phyloP scores from a whole-genome alignment of 495 filamentous ascomycete genomes.

The Annulohypoxylon stygium region DNA sequence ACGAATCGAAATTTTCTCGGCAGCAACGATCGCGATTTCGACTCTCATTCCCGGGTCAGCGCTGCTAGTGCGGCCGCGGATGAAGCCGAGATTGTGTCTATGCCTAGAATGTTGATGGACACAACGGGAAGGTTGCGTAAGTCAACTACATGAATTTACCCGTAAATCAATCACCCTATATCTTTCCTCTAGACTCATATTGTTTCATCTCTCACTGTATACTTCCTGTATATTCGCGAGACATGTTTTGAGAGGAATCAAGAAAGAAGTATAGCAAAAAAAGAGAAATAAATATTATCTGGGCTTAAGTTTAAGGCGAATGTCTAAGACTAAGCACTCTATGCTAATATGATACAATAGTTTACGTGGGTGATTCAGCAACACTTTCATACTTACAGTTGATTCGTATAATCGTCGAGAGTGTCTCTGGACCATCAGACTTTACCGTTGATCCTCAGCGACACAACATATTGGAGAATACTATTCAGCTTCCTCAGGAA shows the following conservation, averaged over 20 bases:
- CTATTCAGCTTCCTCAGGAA: slow-evolving; percentile 62
- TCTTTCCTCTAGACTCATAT: not conserved
- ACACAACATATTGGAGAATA: slow-evolving; percentile 75
- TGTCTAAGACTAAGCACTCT: not conserved
- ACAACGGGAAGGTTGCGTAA: slow-evolving; percentile 67
- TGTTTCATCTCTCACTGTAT: not conserved
- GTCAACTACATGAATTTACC: slow-evolving; percentile 44
- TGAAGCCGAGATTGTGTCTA: slow-evolving; percentile 68
- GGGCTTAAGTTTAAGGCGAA: not conserved
- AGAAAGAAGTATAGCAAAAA: no score
- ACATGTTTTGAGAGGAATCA: not conserved
- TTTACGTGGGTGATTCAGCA: slow-evolving; percentile 81
- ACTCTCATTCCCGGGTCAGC: slow-evolving; percentile 65
- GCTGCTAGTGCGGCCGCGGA: slow-evolving; percentile 65
- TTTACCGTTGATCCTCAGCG: slow-evolving; percentile 78
- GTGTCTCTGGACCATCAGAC: slow-evolving; percentile 71
- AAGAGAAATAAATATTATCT: not conserved
- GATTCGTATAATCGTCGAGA: slow-evolving; percentile 78
- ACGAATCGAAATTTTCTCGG: slow-evolving; percentile 49
- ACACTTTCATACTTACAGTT: slow-evolving; percentile 78
- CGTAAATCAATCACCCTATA: not conserved
- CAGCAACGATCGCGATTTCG: slow-evolving; percentile 57
- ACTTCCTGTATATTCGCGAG: not conserved
- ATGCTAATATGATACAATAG: slow-evolving; percentile 49
- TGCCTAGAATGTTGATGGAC: slow-evolving; percentile 71